These are phyloP conservation scores for Paramyrothecium sp. DNA, from an alignment of 2,329 filamentous ascomycete species.

Conservation along the genomic window DNA sequence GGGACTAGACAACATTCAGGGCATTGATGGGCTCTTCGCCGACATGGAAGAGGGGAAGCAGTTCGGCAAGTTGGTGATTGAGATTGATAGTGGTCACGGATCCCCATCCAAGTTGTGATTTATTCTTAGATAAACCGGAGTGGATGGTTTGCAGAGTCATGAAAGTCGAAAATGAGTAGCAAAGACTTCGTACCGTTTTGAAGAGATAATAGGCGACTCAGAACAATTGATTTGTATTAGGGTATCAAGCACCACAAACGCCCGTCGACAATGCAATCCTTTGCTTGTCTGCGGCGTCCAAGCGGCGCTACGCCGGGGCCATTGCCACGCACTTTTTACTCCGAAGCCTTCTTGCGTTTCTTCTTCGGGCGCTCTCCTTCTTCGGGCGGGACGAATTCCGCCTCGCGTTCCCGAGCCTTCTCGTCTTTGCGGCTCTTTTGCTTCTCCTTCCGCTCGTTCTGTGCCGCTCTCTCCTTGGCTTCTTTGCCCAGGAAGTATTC, in stretches of 20 bases:
- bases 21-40: slow-evolving; percentile 79
- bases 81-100: slow-evolving; percentile 48
- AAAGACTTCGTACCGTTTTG: too few species aligned
- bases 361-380: slow-evolving; percentile 66
- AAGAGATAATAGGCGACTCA: slow-evolving; percentile 8
- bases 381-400: slow-evolving; percentile 83
- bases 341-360: slow-evolving; percentile 57
- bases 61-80: slow-evolving; percentile 90
- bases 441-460: slow-evolving; percentile 78
- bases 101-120: slow-evolving; percentile 37
- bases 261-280: not conserved
- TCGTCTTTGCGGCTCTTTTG: slow-evolving; percentile 87
- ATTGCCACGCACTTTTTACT: slow-evolving; percentile 17
- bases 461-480: slow-evolving; percentile 80
- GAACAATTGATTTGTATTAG: slow-evolving; percentile 15
- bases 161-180: not conserved
- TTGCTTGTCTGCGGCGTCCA: not conserved
- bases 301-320: not conserved
- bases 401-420: slow-evolving; percentile 79
- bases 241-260: slow-evolving; percentile 22
- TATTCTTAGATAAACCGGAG: not conserved
- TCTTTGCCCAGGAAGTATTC: slow-evolving; percentile 95
- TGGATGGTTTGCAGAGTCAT: not conserved
- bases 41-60: slow-evolving; percentile 85
- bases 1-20: slow-evolving; percentile 73